A percentile compares a stretch with the other conserved stretches of the same genome.
phyloP scores from a whole-genome alignment of 2,329 filamentous ascomycete genomes.

The Verticillium klebahnii region DNA sequence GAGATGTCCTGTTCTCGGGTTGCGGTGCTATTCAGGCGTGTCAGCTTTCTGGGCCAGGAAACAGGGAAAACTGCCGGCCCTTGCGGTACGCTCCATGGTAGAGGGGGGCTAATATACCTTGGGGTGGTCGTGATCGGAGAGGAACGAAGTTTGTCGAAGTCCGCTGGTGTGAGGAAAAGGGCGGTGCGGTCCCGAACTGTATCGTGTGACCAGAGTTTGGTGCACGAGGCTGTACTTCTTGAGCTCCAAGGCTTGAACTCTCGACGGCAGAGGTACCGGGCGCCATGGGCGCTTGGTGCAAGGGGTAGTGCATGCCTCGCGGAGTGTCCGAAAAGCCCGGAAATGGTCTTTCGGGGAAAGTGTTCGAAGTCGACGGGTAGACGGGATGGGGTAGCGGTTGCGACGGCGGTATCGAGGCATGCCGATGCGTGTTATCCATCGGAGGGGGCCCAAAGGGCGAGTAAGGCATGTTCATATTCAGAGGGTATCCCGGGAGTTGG shows the following conservation, averaged over 20 bases:
- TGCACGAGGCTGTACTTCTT: neutral
- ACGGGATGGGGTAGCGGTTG: neutral
- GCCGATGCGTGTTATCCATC: neutral
- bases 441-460: neutral
- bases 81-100: no score
- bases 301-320: neutral
- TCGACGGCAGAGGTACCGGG: neutral
- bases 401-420: neutral
- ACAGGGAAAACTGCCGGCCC: neutral
- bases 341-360: neutral
- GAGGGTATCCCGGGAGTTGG: neutral
- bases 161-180: constrained; percentile 5
- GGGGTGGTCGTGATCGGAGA: neutral
- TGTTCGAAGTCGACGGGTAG: neutral
- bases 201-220: constrained; percentile 4
- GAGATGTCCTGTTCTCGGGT: neutral
- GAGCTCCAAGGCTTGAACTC: neutral
- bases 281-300: neutral
- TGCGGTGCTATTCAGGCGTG: neutral
- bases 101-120: neutral
- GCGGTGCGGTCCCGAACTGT: constrained; percentile 12
- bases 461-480: neutral
- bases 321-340: neutral
- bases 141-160: neutral
- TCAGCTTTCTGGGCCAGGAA: neutral